Evolutionary conservation across 169 alveolate species (phyloP).

Genomic region (Besnoitia besnoiti): DNA sequence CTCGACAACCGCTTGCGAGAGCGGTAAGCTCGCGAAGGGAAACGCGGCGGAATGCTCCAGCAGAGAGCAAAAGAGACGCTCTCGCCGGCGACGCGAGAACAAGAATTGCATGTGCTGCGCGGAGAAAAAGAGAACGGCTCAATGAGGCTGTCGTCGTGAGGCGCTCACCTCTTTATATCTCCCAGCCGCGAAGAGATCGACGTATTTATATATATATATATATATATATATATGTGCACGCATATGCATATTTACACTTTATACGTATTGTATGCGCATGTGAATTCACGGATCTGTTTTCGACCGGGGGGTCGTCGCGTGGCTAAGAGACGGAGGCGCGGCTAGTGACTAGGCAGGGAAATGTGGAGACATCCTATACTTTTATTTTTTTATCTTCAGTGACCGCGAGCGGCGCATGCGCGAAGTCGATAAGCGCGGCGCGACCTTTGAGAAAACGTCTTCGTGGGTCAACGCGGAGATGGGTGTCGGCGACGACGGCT

Average conservation of each 20-base stretch:
- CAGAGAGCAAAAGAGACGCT: too few relatives aligned
- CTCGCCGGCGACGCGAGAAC: too few relatives aligned
- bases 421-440: not conserved
- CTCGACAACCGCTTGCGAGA: not conserved
- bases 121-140: too few relatives aligned
- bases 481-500: slow-evolving; percentile 38
- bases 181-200: not conserved
- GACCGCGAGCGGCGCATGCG: slow-evolving; percentile 26
- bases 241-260: not conserved
- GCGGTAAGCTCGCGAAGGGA: too few relatives aligned
- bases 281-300: not conserved
- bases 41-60: too few relatives aligned
- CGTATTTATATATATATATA: not conserved
- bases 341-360: too few relatives aligned
- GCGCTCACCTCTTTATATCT: not conserved
- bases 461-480: slow-evolving; percentile 37
- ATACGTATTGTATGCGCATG: not conserved
- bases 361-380: not conserved
- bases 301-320: too few relatives aligned
- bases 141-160: too few relatives aligned
- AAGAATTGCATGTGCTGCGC: too few relatives aligned
- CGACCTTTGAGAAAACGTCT: not conserved
- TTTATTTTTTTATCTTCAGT: not conserved
- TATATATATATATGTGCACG: not conserved
- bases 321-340: too few relatives aligned